Evolutionary conservation across 495 filamentous ascomycete genomes (phyloP), one percentile per base, ranked within the genome.

Genomic region (Neurospora intermedia): DNA sequence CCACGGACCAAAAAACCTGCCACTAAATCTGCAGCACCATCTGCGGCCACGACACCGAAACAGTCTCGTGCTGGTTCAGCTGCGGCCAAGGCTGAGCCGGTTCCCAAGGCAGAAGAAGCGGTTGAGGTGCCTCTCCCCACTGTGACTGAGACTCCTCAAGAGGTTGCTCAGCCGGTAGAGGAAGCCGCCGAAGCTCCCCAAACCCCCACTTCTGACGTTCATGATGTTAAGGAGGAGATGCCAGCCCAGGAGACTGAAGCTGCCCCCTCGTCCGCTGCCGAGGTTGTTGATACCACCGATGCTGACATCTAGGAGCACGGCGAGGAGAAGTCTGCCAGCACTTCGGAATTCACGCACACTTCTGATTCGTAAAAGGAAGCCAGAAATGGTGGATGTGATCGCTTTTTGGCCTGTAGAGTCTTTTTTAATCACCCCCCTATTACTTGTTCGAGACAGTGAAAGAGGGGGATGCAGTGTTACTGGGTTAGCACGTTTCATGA

Each of bases 141-240:
- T 1, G 62, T 77, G 69, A 62, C 38, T 2, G 70, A 73, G 48
- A 69, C 71, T 38, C 42, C 73, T 74, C 43, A 69, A 69, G 69
- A 54, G 35, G 75, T 77, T 11, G 73, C 78, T n/a, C 74, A 79
- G 16, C 77, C 75, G 15, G 73, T 82, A 20, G 79, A 84, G 46
- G 71, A 77, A 42, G 77, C 74, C 20, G 72, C 79, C 8, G 72
- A 78, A 11, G 54, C 59, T 45, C 31, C 69, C n/a, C 35, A 46
- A 23, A n/a, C 69, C 13, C 45, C 70, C n/a, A 59, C 41, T 0
- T 35, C 70, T n/a, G 71, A 74, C 27, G 62, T 23, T 23, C 70
- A 73, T 46, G 70, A 71, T 40, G 77, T 69, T 31, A 69, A 35
- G 27, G 43, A 48, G 3, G 62, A 66, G 15, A 43, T 43, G 3